Conservation (phyloP, 176 grass and related monocot species). For the Triticum timopheevii region DNA sequence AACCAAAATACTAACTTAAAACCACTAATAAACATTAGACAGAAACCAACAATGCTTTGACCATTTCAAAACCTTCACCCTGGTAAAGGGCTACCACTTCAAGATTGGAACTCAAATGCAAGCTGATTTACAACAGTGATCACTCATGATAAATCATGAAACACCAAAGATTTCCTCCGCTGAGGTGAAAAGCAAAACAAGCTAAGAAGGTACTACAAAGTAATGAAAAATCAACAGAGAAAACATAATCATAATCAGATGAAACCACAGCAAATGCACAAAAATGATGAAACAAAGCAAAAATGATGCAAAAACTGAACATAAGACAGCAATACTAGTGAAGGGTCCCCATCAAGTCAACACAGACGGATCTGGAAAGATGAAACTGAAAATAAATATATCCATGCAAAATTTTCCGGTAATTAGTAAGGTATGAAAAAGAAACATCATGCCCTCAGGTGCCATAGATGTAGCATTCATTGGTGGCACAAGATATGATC, state of each 20-base stretch:
- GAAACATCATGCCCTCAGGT: slow-evolving; percentile 19
- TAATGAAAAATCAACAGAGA: background rate
- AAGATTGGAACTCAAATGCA: background rate
- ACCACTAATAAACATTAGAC: background rate
- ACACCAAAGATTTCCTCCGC: background rate
- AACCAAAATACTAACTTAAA: no score
- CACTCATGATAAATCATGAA: background rate
- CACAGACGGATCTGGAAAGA: background rate
- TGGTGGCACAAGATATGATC: slow-evolving; percentile 13
- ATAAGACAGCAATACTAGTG: background rate
- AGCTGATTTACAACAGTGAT: no score
- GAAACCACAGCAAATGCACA: background rate
- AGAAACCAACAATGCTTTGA: background rate
- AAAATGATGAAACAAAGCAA: background rate
- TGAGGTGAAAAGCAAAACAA: background rate
- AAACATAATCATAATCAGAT: background rate
- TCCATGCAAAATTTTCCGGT: background rate
- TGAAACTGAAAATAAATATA: slow-evolving; percentile 11
- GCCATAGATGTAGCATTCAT: background rate
- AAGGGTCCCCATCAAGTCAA: background rate
- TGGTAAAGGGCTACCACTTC: background rate
- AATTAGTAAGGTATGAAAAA: background rate
- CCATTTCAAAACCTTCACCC: background rate
- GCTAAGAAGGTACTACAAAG: background rate
- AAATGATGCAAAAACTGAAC: background rate